Percentiles rank a stretch among this genome's conserved stretches.
These are phyloP conservation scores for Saccharomyces hybrid DNA, from an alignment of 1,139 yeast genomes.

Conservation along the genomic window DNA sequence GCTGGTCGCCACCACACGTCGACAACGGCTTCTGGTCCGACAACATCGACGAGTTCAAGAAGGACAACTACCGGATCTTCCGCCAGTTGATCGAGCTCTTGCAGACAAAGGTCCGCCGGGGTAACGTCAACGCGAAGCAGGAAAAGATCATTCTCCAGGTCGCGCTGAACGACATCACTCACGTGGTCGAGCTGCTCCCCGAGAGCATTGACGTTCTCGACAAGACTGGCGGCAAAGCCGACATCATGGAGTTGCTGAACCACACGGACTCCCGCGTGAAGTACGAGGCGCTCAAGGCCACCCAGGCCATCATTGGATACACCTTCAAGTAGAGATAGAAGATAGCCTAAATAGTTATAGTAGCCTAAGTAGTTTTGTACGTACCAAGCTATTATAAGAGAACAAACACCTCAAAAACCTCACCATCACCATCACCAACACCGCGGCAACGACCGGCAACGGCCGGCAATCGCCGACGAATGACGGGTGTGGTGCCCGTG, in stretches of 20 bases:
- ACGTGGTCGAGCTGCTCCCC: conserved; percentile 58
- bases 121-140: conserved; percentile 13
- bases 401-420: too few relatives aligned
- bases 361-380: neutral
- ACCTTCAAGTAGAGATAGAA: conserved; percentile 35
- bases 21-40: conserved; percentile 86
- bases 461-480: too few relatives aligned
- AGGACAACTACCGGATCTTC: conserved; percentile 64
- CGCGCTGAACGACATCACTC: conserved; percentile 58
- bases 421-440: too few relatives aligned
- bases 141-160: conserved; percentile 31
- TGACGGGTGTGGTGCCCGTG: too few relatives aligned
- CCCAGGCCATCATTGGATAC: conserved; percentile 85
- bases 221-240: conserved; percentile 53
- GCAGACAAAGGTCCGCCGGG: conserved; percentile 24
- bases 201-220: conserved; percentile 45
- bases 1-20: conserved; percentile 92
- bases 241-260: conserved; percentile 79
- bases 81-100: conserved; percentile 44
- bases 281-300: conserved; percentile 89
- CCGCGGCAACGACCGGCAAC: too few relatives aligned
- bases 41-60: conserved; percentile 68
- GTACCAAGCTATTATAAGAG: neutral
- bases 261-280: conserved; percentile 80
- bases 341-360: neutral